Evolutionary conservation across 73 alveolate species (phyloP).

Genomic region (Tetrahymena thermophila): DNA sequence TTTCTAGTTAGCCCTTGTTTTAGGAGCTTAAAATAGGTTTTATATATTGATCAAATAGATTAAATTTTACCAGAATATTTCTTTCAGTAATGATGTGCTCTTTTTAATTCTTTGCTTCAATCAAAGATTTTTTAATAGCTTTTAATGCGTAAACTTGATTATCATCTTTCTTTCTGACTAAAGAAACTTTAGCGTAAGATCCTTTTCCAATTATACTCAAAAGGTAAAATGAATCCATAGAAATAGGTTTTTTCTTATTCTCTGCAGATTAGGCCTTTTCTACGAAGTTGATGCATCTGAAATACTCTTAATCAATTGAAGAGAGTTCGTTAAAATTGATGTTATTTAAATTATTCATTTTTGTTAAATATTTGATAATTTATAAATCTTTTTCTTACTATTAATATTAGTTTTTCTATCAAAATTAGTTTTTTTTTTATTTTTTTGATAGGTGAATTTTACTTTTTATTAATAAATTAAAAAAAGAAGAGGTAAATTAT

Average conservation of each 20-base stretch:
- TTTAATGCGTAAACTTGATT: constrained; percentile 47
- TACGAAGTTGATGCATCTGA: neutral
- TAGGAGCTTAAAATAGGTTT: neutral
- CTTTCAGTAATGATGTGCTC: constrained; percentile 54
- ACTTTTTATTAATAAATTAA: too few relatives aligned
- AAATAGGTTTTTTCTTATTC: neutral
- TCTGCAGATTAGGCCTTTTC: neutral
- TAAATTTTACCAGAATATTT: constrained; percentile 45
- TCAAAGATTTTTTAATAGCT: constrained; percentile 32
- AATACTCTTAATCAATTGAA: neutral
- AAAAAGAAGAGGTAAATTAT: neutral
- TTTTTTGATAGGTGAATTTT: neutral
- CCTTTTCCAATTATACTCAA: constrained; percentile 45
- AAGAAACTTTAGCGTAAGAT: constrained; percentile 42
- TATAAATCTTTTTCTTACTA: neutral
- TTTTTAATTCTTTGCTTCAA: constrained; percentile 40
- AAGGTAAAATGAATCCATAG: constrained; percentile 8
- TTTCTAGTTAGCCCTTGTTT: neutral
- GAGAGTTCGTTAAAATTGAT: neutral
- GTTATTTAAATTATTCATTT: neutral
- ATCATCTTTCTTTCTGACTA: constrained; percentile 41
- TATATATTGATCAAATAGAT: neutral
- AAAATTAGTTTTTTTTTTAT: neutral
- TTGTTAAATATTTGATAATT: neutral
- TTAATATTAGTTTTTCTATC: neutral